Conservation (phyloP, 2,329 filamentous ascomycete species). For the Claviceps arundinis region DNA sequence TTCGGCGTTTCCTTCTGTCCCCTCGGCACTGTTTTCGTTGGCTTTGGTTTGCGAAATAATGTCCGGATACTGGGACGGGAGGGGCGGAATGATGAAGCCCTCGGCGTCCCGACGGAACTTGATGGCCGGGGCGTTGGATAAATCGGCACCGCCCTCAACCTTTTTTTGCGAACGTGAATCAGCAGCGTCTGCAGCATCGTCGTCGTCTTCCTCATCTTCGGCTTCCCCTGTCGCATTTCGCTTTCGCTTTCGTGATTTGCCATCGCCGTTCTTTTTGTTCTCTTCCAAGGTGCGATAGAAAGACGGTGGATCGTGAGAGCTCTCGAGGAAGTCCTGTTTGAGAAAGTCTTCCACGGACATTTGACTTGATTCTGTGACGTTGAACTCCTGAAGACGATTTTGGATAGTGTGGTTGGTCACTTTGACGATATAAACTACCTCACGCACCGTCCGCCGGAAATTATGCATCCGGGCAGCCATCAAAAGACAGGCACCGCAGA, state of each 20-base stretch:
- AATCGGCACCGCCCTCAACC: constrained; percentile 20
- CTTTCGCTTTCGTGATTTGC: constrained; percentile 35
- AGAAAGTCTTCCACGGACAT: constrained; percentile 83
- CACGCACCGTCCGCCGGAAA: constrained; percentile 79
- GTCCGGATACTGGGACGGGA: constrained; percentile 26
- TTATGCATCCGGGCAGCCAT: constrained; percentile 98
- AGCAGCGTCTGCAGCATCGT: not conserved
- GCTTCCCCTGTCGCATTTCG: constrained; percentile 15
- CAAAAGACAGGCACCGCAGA: constrained; percentile 87
- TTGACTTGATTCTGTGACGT: constrained; percentile 67
- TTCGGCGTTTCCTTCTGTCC: constrained; percentile 16
- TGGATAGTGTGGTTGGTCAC: constrained; percentile 89
- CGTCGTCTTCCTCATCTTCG: constrained; percentile 8
- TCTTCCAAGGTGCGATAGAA: constrained; percentile 56
- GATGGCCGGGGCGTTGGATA: constrained; percentile 20
- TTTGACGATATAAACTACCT: constrained; percentile 97
- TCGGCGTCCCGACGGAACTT: constrained; percentile 46
- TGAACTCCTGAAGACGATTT: constrained; percentile 85
- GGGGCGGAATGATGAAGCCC: constrained; percentile 51
- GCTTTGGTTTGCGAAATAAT: constrained; percentile 13
- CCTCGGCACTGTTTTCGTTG: constrained; percentile 7
- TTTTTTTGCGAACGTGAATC: constrained; percentile 7
- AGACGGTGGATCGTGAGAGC: constrained; percentile 68
- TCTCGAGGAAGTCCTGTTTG: constrained; percentile 56
- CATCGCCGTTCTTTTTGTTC: constrained; percentile 39